phyloP scores from a whole-genome alignment of 1,284 basidiomycete genomes.

The Fomitiporia mediterranea region DNA sequence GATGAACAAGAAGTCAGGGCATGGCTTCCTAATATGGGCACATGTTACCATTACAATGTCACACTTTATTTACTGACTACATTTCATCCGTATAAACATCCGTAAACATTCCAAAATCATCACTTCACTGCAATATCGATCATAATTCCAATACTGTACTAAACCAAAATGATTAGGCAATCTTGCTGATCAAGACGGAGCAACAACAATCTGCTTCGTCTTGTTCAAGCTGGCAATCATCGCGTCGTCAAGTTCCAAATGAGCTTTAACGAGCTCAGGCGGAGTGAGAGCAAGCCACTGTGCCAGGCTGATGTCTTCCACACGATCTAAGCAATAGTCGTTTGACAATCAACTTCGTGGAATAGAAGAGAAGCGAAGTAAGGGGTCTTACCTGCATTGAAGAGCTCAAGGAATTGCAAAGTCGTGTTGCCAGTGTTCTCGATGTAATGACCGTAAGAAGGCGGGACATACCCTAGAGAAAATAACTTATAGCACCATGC shows the following conservation, averaged over 20 bases:
- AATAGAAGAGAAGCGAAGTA: too few relatives aligned
- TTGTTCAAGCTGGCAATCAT: conserved; percentile 48
- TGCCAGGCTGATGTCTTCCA: conserved; percentile 60
- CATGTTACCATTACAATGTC: too few relatives aligned
- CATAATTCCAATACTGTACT: too few relatives aligned
- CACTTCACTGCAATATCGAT: too few relatives aligned
- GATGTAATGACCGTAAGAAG: conserved; percentile 60
- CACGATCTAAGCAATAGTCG: too few relatives aligned
- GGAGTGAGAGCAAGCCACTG: conserved; percentile 69
- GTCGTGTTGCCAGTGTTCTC: conserved; percentile 66
- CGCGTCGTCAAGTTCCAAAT: conserved; percentile 49
- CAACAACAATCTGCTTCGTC: conserved; percentile 43
- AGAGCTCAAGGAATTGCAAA: conserved; percentile 59
- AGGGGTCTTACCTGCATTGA: conserved; percentile 42
- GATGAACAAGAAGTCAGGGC: too few relatives aligned
- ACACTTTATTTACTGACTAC: too few relatives aligned
- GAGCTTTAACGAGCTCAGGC: conserved; percentile 55
- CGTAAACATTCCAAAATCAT: too few relatives aligned
- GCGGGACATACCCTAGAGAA: conserved; percentile 46
- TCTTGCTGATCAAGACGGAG: not conserved
- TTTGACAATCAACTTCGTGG: not conserved
- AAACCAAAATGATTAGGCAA: too few relatives aligned
- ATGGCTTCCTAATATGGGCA: too few relatives aligned
- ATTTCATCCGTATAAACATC: too few relatives aligned
- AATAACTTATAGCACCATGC: not conserved